phyloP scores from a whole-genome alignment of 139 green algal genomes.

The Chara braunii region DNA sequence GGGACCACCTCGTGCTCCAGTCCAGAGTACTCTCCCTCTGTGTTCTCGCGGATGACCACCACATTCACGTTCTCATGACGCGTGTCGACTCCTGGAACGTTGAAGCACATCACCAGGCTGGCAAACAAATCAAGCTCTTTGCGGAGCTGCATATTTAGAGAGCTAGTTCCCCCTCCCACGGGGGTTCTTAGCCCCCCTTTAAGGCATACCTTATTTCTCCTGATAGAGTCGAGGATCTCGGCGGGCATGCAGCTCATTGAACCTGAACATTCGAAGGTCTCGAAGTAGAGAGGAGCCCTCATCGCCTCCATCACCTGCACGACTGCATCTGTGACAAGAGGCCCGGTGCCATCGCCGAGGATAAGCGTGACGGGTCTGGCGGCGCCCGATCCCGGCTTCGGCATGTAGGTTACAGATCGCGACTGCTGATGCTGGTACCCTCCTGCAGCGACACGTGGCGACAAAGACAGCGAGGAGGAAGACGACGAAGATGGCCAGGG shows the following conservation, averaged over 20 bases:
- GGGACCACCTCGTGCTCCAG: slow-evolving; percentile 46
- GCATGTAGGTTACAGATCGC: slow-evolving; percentile 51
- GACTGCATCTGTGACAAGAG: slow-evolving; percentile 37
- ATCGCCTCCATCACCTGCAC: slow-evolving; percentile 41
- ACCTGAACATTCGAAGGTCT: slow-evolving; percentile 23
- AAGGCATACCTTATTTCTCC: slow-evolving; percentile 33
- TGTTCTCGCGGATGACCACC: slow-evolving; percentile 47
- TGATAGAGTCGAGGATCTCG: slow-evolving; percentile 44
- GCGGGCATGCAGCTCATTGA: slow-evolving; percentile 43
- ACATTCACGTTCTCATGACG: slow-evolving; percentile 42
- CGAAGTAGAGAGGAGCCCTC: slow-evolving; percentile 37
- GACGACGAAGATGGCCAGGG: no score
- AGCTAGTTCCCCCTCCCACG: slow-evolving; percentile 30
- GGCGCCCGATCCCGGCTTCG: slow-evolving; percentile 39
- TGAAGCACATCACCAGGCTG: slow-evolving; percentile 44
- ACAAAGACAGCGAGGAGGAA: no score
- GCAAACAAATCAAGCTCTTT: slow-evolving; percentile 46
- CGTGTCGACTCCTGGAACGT: slow-evolving; percentile 39
- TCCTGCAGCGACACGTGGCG: no score
- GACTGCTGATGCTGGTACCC: slow-evolving; percentile 1
- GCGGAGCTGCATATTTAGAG: slow-evolving; percentile 42
- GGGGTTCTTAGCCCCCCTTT: slow-evolving; percentile 33
- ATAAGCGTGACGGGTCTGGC: slow-evolving; percentile 56
- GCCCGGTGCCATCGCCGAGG: slow-evolving; percentile 57
- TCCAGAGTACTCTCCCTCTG: slow-evolving; percentile 43